Evolutionary conservation across 139 green algal species (phyloP).

Genomic region (Nannochloris sp.): DNA sequence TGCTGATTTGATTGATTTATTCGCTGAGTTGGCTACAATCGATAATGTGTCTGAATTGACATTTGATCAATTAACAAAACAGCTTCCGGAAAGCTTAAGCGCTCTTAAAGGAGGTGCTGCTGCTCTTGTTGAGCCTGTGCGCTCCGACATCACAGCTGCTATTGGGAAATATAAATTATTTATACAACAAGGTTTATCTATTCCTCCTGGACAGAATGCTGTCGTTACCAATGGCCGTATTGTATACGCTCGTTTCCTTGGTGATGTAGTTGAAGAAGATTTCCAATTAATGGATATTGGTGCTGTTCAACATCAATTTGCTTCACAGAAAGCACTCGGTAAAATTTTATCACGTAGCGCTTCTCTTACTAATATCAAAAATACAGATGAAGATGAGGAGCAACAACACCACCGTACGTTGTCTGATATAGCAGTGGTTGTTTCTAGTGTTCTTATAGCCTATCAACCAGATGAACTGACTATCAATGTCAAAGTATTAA

Average conservation of each 20-base stretch:
- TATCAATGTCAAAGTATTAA: not conserved
- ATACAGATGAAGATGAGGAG: too few relatives aligned
- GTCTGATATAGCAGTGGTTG: not conserved
- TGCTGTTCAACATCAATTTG: conserved; percentile 1
- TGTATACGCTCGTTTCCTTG: not conserved
- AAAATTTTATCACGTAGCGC: too few relatives aligned
- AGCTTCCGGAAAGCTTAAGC: not conserved
- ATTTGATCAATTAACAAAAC: not conserved
- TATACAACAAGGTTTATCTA: conserved; percentile 14
- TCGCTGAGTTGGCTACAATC: conserved; percentile 9
- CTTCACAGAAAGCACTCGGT: too few relatives aligned
- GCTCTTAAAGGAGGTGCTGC: not conserved
- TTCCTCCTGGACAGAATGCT: conserved; percentile 33
- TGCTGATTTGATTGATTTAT: not conserved
- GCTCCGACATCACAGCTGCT: not conserved
- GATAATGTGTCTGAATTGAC: not conserved
- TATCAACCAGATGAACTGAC: too few relatives aligned
- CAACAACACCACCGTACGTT: too few relatives aligned
- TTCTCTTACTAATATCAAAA: too few relatives aligned
- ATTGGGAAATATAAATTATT: conserved; percentile 3
- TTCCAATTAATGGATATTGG: conserved; percentile 62
- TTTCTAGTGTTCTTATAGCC: conserved; percentile 23
- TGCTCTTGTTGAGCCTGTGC: not conserved
- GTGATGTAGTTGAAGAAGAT: conserved; percentile 46
- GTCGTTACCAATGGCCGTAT: conserved; percentile 66